Evolutionary conservation across 345 rosid species (phyloP), one percentile per base, ranked within the genome.

Genomic region (Pseudoturritis turrita): DNA sequence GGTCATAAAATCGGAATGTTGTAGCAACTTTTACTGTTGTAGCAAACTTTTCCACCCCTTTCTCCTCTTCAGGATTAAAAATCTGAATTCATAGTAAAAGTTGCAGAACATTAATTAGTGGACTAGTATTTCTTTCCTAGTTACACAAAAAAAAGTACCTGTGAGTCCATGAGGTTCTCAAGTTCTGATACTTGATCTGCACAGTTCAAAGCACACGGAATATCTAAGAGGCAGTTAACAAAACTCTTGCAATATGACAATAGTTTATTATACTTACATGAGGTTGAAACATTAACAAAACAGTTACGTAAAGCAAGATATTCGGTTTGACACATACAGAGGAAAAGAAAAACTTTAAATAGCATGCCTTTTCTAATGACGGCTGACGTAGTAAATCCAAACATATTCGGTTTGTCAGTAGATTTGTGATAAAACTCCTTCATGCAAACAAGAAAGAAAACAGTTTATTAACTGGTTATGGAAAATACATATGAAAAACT

Each of bases 361-460:
- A 69, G 14, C 78, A 68, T 82, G 85, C 98, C 97, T 84, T 84
- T 91, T 72, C 86, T 78, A 65, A 80, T 44, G 54, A 79, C 83
- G 18, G 84, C 83, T 15, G 93, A 82, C 1, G 92, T 83, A 10
- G 97, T 88, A 88, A 95, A 84, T 74, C 97, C 97, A 81, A 95
- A 84, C 57, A 95, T 78, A 84, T 82, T 95, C 7, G 97, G 99
- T 81, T 88, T 89, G 66, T 69, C 40, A 55, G 41, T 71, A 47
- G 80, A 72, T 73, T 85, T 83, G 73, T 72, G 83, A 79, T 89
- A 95, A 68, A 84, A 95, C 59, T 89, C 99, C 99, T 95, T 76
- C 71, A 66, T 17, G 58, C 52, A 75, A 79, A 71, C 10, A 23
- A 28, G 33, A 31, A 53, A 22, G 21, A 68, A 59, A 10, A 28